Base-by-base conservation (phyloP, 371 early-diverging fungal genomes). In the Actinomortierella ambigua region DNA sequence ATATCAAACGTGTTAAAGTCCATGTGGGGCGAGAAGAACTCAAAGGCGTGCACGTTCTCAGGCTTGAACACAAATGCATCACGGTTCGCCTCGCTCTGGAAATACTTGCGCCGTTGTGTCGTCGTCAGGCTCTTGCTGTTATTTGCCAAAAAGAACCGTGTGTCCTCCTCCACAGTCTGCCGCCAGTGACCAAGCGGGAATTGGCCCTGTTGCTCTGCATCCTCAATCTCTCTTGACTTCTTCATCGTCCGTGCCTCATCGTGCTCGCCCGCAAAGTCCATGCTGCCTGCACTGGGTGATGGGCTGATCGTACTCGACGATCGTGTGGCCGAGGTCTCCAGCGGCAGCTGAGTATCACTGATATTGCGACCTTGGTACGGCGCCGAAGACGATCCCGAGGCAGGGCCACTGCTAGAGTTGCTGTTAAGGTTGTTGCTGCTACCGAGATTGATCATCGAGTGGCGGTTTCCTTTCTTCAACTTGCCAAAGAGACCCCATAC, bases 1-100 rank as follows among this genome's bases (percentile, higher is more conserved):
- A 90, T 80, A 66, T 88, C 86, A 59, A 88, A 88, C 39, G 88
- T 88, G 80, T 90, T 91, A 62, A 91, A 81, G 69, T 91, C 85
- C 65, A 91, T 86, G 68, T 88, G 87, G 0, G 90, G 89, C 51
- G 87, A 84, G 78, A 82, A 88, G 61, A 88, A 89, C 76, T 91
- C 91, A 52, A 87, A 81, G 41, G 86, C 85, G 64, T 90, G 88
- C 15, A 88, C 79, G 41, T 85, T 62, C 17, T 84, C 79, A 17
- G 89, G 80, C 55, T 78, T 77, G 69, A 89, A 79, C 29, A 75
- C 76, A 57, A 83, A 81, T 41, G 59, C 63, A 52, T 78, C 76
- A n/a, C 88, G 78, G 53, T 77, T 78, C 52, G 80, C 68, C 57
- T 81, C 77, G 50, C 82, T 79, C 60, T 84, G 86, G 65, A 88